phyloP scores from a whole-genome alignment of 225 moss, liverwort and hornwort genomes.

The Anthoceros angustus region DNA sequence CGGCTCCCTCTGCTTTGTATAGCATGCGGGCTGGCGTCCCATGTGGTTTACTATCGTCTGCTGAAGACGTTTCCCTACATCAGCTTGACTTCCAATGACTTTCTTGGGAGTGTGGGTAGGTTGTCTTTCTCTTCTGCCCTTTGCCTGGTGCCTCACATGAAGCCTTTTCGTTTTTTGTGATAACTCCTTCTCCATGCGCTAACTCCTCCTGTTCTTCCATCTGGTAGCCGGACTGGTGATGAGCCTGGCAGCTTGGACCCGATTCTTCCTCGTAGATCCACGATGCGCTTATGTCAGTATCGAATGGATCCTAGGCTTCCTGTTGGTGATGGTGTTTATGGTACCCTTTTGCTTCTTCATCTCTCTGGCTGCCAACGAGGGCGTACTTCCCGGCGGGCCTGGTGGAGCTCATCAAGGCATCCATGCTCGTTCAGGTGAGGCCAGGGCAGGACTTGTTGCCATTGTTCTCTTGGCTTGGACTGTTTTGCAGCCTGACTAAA shows the following conservation, averaged over 20 bases:
- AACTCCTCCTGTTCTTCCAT: too few species aligned
- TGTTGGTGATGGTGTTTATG: slow-evolving; percentile 77
- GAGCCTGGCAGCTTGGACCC: slow-evolving; percentile 70
- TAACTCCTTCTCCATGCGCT: too few species aligned
- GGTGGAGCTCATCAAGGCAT: slow-evolving; percentile 35
- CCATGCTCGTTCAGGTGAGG: slow-evolving; percentile 28
- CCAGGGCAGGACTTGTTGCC: neutral
- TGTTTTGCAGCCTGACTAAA: too few species aligned
- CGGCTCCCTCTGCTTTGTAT: slow-evolving; percentile 56
- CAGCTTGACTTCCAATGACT: slow-evolving; percentile 50
- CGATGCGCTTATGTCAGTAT: slow-evolving; percentile 62
- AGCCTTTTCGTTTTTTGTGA: neutral
- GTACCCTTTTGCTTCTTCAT: slow-evolving; percentile 87
- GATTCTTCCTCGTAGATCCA: slow-evolving; percentile 73
- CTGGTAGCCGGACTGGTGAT: slow-evolving; percentile 14
- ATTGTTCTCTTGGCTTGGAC: too few species aligned
- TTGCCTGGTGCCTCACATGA: neutral
- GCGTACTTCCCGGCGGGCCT: slow-evolving; percentile 52
- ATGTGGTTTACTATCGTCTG: slow-evolving; percentile 63
- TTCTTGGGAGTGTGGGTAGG: slow-evolving; percentile 49
- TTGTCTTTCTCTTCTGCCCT: too few species aligned
- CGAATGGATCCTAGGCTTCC: slow-evolving; percentile 85
- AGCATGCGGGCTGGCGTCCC: slow-evolving; percentile 45
- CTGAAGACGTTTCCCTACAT: slow-evolving; percentile 86
- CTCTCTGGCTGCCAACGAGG: slow-evolving; percentile 89